Evolutionary conservation across 2,329 filamentous ascomycete genomes (phyloP), one percentile per base, ranked within the genome.

Genomic region (Phaeosphaeria sp.): DNA sequence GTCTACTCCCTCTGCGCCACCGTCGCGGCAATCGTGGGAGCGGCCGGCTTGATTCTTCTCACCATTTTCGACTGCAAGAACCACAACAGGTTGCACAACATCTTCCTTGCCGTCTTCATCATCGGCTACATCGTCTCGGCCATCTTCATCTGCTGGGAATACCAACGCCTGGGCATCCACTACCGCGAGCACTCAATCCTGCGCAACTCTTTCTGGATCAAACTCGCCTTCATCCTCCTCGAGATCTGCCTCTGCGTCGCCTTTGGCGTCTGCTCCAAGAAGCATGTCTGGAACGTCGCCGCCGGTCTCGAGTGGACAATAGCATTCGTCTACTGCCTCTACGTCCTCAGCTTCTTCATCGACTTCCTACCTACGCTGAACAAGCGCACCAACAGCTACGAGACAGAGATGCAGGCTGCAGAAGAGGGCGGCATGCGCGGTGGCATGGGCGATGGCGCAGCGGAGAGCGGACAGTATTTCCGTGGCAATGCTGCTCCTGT

Each of bases 141-240:
- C 55, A 84, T 97, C 66, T 94, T 93, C 77, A 90, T 94, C 64
- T 97, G 93, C 81, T 88, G 87, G 80, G 93, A 97, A 76, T 97
- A 96, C 76, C 90, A 95, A 71, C 88, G 91, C 2, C 84, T 98
- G 1, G 92, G 93, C 23, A 87, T 90, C 52, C 89, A 90, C 74
- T 91, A 93, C 81, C 89, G 89, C 62, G 81, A 93, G 59, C 86
- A 94, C 77, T 85, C 83, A 54, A 80, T 95, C 64, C 85, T 99
- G 11, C 85, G 88, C 48, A 76, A 84, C 58, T 95, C 90, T 55
- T 98, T 98, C 82, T 93, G 89, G 85, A 83, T 95, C 73, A 99
- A 99, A 79, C 84, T 96, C 25, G 64, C 76, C 57, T 98, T 99
- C 78, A 90, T 98, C 73, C 71, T 97, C 55, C 72, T 94, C 68